These are phyloP conservation scores for Strobilomyces echinocephalus DNA, from an alignment of 768 basidiomycete genomes.

Conservation along the genomic window DNA sequence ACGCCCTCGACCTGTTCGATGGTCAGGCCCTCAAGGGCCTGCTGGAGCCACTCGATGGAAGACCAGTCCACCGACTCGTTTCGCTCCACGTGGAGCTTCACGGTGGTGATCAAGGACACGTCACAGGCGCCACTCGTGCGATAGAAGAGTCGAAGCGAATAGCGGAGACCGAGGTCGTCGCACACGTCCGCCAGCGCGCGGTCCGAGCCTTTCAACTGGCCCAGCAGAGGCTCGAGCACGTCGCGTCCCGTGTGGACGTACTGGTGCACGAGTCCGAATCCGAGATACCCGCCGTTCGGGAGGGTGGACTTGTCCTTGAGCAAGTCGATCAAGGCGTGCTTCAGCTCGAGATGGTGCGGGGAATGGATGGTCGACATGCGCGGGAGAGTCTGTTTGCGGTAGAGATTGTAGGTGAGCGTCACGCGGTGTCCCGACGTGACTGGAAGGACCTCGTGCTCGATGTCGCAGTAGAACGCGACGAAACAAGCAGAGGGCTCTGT, in stretches of 20 bases:
- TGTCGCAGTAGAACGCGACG: slow-evolving; percentile 39
- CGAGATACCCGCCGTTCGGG: slow-evolving; percentile 8
- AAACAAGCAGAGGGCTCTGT: slow-evolving; percentile 28
- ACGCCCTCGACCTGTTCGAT: slow-evolving; percentile 6
- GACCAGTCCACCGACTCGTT: background rate
- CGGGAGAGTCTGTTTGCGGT: background rate
- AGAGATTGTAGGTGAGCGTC: slow-evolving; percentile 42
- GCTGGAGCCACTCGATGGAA: accelerated
- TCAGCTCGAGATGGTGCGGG: background rate
- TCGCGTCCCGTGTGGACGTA: slow-evolving; percentile 3
- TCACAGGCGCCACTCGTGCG: accelerated
- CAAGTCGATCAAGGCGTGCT: background rate
- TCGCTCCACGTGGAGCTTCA: background rate
- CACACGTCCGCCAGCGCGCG: slow-evolving; percentile 6
- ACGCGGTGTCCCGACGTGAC: slow-evolving; percentile 41
- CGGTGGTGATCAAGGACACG: background rate
- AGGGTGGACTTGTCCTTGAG: slow-evolving; percentile 1
- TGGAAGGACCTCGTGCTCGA: slow-evolving; percentile 42
- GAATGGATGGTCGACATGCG: background rate
- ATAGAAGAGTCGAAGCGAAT: slow-evolving; percentile 7
- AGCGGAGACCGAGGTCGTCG: slow-evolving; percentile 2
- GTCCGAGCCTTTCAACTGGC: slow-evolving; percentile 14
- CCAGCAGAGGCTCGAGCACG: background rate
- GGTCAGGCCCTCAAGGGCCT: background rate
- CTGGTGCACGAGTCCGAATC: slow-evolving; percentile 15